A percentile compares a stretch with the other conserved stretches of the same genome.
phyloP scores from a whole-genome alignment of 2,329 filamentous ascomycete species.

The Zopfia rhizophila region DNA sequence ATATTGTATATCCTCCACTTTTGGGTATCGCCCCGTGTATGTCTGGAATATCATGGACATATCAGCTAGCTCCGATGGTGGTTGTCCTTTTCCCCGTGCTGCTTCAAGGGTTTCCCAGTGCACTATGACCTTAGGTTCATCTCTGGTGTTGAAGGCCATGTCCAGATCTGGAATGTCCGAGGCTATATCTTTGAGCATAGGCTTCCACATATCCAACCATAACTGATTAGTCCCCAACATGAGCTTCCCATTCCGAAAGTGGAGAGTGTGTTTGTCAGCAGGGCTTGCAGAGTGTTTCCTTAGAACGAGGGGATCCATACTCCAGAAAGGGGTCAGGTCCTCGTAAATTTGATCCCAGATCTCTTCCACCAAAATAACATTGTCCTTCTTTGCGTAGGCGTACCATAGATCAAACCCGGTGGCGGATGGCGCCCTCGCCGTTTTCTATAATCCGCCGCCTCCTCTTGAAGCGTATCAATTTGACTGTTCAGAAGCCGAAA shows the following conservation, averaged over 20 bases:
- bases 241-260: slow-evolving; percentile 51
- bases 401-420: slow-evolving; percentile 60
- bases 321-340: slow-evolving; percentile 61
- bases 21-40: neutral
- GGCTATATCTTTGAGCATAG: slow-evolving; percentile 34
- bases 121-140: slow-evolving; percentile 22
- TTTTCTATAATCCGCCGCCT: slow-evolving; percentile 53
- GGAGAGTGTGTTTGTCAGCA: slow-evolving; percentile 51
- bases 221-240: slow-evolving; percentile 31
- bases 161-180: slow-evolving; percentile 23
- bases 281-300: slow-evolving; percentile 51
- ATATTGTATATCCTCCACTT: neutral
- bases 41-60: slow-evolving; percentile 15
- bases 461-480: slow-evolving; percentile 45
- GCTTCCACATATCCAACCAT: slow-evolving; percentile 44
- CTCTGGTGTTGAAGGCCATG: slow-evolving; percentile 23
- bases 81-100: slow-evolving; percentile 43
- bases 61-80: slow-evolving; percentile 16
- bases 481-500: slow-evolving; percentile 43
- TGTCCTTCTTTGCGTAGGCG: slow-evolving; percentile 52
- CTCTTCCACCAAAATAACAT: slow-evolving; percentile 57
- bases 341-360: slow-evolving; percentile 62
- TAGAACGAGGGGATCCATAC: slow-evolving; percentile 51
- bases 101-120: slow-evolving; percentile 25
- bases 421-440: slow-evolving; percentile 59